phyloP scores from a whole-genome alignment of 108 stramenopile species.

The Pseudonitzschia delicatissima region DNA sequence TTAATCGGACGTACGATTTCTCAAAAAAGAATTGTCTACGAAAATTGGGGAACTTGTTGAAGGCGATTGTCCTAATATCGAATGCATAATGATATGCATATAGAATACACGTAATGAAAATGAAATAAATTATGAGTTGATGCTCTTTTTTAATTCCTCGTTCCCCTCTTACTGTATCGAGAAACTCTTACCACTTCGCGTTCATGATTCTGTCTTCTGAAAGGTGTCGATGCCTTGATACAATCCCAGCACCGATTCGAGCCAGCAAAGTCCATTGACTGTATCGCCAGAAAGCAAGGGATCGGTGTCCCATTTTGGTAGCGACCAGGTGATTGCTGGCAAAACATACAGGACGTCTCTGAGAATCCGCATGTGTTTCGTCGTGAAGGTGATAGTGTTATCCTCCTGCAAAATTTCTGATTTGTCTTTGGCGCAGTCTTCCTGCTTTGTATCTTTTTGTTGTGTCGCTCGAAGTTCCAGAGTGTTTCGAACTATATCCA shows the following conservation, averaged over 20 bases:
- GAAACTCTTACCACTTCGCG: background rate
- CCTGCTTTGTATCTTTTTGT: background rate
- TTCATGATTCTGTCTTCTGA: background rate
- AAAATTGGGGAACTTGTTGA: too few species aligned
- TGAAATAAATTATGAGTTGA: background rate
- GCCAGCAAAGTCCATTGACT: conserved; percentile 63
- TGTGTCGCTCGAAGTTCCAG: conserved; percentile 1
- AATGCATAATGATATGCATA: background rate
- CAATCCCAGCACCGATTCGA: conserved; percentile 65
- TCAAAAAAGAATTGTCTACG: too few species aligned
- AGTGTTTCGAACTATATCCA: conserved; percentile 43
- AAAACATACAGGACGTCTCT: conserved; percentile 61
- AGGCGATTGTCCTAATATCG: too few species aligned
- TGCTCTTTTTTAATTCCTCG: background rate
- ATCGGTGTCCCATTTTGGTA: conserved; percentile 76
- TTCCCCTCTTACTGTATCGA: background rate
- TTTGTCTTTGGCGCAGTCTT: conserved; percentile 3
- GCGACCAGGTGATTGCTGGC: conserved; percentile 71
- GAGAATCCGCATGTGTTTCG: conserved; percentile 51
- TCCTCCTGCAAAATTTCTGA: background rate
- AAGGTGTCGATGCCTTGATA: conserved; percentile 51
- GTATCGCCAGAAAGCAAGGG: conserved; percentile 47
- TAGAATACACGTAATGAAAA: background rate
- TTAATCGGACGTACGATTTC: too few species aligned
- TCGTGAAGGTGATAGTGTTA: background rate